phyloP scores from a whole-genome alignment of 805 yeast genomes.

The Ogataea sp. region DNA sequence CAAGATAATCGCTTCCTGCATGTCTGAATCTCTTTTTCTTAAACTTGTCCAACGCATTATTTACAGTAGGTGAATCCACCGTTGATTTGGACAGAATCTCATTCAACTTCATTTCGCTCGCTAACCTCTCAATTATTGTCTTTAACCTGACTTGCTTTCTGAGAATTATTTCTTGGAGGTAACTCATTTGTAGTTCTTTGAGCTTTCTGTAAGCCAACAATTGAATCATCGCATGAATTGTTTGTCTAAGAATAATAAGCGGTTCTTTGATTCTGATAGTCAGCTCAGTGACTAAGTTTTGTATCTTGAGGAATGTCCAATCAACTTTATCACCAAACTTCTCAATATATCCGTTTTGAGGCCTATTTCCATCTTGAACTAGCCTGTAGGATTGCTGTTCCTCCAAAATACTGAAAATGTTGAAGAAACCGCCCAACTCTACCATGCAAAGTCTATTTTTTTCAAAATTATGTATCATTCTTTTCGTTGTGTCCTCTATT shows the following conservation, averaged over 20 bases:
- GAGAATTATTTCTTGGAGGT: conserved; percentile 28
- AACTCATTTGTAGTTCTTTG: conserved; percentile 42
- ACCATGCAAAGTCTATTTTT: conserved; percentile 30
- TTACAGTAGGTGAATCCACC: conserved; percentile 24
- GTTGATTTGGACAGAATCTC: conserved; percentile 16
- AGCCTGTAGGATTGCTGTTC: conserved; percentile 17
- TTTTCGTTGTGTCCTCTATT: conserved; percentile 30
- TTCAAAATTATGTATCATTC: conserved; percentile 32
- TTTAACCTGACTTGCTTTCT: conserved; percentile 29
- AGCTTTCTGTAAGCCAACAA: conserved; percentile 41
- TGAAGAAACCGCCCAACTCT: conserved; percentile 50
- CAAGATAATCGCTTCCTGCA: background rate
- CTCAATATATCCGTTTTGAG: conserved; percentile 23
- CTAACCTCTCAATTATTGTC: conserved; percentile 16
- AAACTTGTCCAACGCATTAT: conserved; percentile 19
- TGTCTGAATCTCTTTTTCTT: conserved; percentile 10
- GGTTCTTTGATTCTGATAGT: conserved; percentile 42
- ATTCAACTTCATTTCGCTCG: conserved; percentile 16
- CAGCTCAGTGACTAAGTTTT: conserved; percentile 31
- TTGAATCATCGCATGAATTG: conserved; percentile 34
- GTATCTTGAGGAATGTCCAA: conserved; percentile 39
- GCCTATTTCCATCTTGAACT: background rate
- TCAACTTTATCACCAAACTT: conserved; percentile 47
- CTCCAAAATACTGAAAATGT: conserved; percentile 43
- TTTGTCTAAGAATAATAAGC: conserved; percentile 37